Base-by-base conservation (phyloP, 176 grass and related monocot species). In the Avena eriantha region DNA sequence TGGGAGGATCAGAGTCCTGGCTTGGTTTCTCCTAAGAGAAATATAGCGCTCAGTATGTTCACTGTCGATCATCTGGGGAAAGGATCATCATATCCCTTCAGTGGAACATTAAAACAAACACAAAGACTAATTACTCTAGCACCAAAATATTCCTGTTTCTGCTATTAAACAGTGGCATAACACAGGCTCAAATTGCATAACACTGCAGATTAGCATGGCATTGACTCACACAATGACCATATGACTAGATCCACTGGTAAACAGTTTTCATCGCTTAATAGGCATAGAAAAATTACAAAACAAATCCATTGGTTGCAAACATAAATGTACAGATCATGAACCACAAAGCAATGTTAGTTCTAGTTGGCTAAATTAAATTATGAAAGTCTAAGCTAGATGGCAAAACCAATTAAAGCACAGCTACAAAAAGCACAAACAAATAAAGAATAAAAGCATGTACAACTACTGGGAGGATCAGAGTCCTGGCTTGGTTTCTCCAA, bases 31-130 rank as follows among this genome's bases (percentile, higher is more conserved):
- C 58, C 7, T 3, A 86, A 64, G 84, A 90, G 79, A 86, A 90
- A 72, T 53, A 41, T 54, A 83, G 79, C 43, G 54, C 84, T 78
- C 88, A 86, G 64, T 41, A 90, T 90, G 80, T 87, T 87, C 84
- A 90, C 35, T 65, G 80, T 87, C 54, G 65, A 73, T 90, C 83
- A 90, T 86, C 73, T 86, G 84, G 84, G 88, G 84, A 86, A 90
- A 90, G 79, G 54, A 60, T 90, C 84, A 83, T 83, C 89, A 79
- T 58, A 55, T 87, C 73, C 84, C 83, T 63, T 54, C 2, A 43
- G 14, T 36, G 76, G 8, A 0, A 18, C 12, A 14, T 5, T 10
- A 47, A 4, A 69, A 83, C 43, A 3, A 23, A 41, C 17, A 69
- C 4, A 57, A 22, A 41, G 7, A 16, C 0, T 29, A 16, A 41